phyloP scores from a whole-genome alignment of 495 filamentous ascomycete species.

The Aspergillus baeticus region DNA sequence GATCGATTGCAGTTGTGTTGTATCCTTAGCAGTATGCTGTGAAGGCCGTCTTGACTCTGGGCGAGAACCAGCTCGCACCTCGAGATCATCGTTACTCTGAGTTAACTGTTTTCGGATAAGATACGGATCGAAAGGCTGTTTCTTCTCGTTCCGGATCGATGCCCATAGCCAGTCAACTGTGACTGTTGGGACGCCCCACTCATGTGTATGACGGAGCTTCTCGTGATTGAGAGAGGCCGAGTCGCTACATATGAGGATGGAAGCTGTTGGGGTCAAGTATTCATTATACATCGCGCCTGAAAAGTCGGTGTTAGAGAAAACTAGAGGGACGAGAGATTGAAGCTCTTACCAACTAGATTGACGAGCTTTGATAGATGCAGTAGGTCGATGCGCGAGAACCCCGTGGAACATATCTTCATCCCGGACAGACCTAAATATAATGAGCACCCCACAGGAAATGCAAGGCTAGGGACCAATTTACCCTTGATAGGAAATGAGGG shows the following conservation, averaged over 20 bases:
- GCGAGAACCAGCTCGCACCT: constrained; percentile 24
- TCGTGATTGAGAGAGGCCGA: constrained; percentile 60
- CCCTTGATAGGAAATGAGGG: constrained; percentile 63
- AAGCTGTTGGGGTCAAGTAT: constrained; percentile 61
- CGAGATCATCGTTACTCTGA: constrained; percentile 22
- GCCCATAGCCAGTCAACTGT: constrained; percentile 79
- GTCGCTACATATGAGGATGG: constrained; percentile 66
- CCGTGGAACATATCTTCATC: constrained; percentile 74
- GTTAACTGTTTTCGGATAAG: constrained; percentile 31
- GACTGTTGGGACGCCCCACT: constrained; percentile 76
- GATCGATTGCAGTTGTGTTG: background rate
- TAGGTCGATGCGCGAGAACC: constrained; percentile 80
- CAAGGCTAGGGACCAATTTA: constrained; percentile 23
- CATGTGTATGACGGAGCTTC: constrained; percentile 71
- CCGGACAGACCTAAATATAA: constrained; percentile 63
- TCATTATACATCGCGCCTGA: constrained; percentile 71
- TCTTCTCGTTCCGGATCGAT: constrained; percentile 61
- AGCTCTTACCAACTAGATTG: constrained; percentile 61
- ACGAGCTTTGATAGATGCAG: constrained; percentile 78
- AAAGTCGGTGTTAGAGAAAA: constrained; percentile 6
- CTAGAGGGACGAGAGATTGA: background rate
- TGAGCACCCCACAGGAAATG: too few relatives aligned
- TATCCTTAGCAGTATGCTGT: background rate
- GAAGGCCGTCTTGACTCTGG: constrained; percentile 10
- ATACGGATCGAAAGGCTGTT: constrained; percentile 50